phyloP scores from a whole-genome alignment of 805 yeast genomes.

The Metschnikowia noctiluminum region DNA sequence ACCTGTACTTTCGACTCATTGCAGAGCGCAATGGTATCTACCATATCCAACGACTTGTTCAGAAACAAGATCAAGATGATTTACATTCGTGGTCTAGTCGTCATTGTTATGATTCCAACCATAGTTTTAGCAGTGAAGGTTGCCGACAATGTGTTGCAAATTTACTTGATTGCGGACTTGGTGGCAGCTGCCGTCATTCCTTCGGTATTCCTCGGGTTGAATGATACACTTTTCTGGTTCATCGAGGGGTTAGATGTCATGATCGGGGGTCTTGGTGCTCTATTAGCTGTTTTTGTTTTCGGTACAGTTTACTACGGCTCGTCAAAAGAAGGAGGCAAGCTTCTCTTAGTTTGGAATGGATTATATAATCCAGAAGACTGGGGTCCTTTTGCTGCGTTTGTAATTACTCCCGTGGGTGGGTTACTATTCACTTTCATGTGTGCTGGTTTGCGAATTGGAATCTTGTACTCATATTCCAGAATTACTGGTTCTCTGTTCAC shows the following conservation, averaged over 20 bases:
- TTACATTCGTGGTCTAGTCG: constrained; percentile 68
- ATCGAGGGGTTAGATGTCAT: constrained; percentile 77
- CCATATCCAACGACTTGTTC: constrained; percentile 85
- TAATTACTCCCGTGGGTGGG: constrained; percentile 84
- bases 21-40: constrained; percentile 84
- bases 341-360: constrained; percentile 76
- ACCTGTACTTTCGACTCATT: constrained; percentile 88
- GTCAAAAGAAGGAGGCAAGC: constrained; percentile 73
- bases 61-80: constrained; percentile 69
- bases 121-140: constrained; percentile 79
- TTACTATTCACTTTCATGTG: constrained; percentile 52
- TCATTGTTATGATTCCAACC: constrained; percentile 79
- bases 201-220: constrained; percentile 73
- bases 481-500: constrained; percentile 39
- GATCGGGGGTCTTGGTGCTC: constrained; percentile 80
- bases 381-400: constrained; percentile 95
- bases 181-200: constrained; percentile 87
- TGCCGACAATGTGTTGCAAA: constrained; percentile 79
- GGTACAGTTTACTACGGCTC: constrained; percentile 75
- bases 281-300: constrained; percentile 74
- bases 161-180: constrained; percentile 86
- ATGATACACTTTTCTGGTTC: constrained; percentile 57
- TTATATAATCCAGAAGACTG: constrained; percentile 74
- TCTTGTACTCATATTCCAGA: constrained; percentile 29
- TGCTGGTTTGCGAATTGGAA: constrained; percentile 46